These are phyloP conservation scores for Spirogloea muscicola DNA, from an alignment of 139 green algal species.

Conservation along the genomic window DNA sequence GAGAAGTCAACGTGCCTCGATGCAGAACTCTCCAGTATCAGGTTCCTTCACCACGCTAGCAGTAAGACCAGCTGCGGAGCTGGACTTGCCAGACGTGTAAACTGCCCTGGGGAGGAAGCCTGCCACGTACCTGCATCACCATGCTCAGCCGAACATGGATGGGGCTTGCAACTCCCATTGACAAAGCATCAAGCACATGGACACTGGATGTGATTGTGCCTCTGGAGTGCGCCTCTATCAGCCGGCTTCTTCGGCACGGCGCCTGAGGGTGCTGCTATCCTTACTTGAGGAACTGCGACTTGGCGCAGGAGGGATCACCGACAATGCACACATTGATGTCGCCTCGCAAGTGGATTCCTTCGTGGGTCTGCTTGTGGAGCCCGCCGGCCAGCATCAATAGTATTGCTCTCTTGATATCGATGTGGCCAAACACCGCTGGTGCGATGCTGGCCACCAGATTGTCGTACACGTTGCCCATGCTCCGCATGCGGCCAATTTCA, in stretches of 20 bases:
- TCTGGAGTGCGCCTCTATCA: too few relatives aligned
- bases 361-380: conserved; percentile 77
- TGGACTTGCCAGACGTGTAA: conserved; percentile 95
- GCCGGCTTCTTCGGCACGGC: too few relatives aligned
- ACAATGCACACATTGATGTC: conserved; percentile 99
- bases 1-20: conserved; percentile 33
- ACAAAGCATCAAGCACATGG: too few relatives aligned
- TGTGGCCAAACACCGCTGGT: conserved; percentile 86
- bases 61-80: conserved; percentile 85
- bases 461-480: conserved; percentile 25
- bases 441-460: conserved; percentile 68
- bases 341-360: conserved; percentile 68
- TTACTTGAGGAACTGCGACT: conserved; percentile 97
- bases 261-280: too few relatives aligned
- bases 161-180: too few relatives aligned
- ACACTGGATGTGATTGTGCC: too few relatives aligned
- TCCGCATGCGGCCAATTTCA: conserved; percentile 32
- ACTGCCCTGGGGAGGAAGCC: conserved; percentile 74
- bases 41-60: conserved; percentile 61
- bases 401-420: conserved; percentile 93
- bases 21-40: conserved; percentile 72
- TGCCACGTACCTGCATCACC: too few relatives aligned
- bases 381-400: conserved; percentile 94
- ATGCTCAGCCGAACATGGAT: too few relatives aligned
- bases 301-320: conserved; percentile 95